phyloP scores from a whole-genome alignment of 2,329 filamentous ascomycete genomes.

The Apiospora rasikravindrae region DNA sequence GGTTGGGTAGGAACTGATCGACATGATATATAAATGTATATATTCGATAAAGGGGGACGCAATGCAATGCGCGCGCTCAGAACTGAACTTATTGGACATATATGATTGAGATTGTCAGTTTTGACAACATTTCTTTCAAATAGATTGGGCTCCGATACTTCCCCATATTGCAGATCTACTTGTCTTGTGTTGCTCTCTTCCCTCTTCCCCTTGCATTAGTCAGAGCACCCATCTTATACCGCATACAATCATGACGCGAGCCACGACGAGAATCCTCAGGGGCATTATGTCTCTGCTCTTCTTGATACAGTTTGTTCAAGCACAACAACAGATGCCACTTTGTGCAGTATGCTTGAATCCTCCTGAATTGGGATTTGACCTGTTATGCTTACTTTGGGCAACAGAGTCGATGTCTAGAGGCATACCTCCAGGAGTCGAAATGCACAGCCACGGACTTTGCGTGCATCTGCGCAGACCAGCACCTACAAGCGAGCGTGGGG shows the following conservation, averaged over 20 bases:
- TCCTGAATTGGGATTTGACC: background rate
- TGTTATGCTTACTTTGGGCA: background rate
- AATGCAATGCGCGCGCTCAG: background rate
- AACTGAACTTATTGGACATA: background rate
- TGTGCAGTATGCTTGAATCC: background rate
- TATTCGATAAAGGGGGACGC: background rate
- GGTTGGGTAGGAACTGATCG: background rate
- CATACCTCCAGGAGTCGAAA: background rate
- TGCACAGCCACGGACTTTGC: background rate
- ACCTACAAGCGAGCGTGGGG: background rate
- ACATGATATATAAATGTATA: too few species aligned
- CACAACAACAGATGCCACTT: background rate
- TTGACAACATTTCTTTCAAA: background rate
- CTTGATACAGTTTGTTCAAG: background rate
- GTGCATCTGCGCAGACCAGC: background rate
- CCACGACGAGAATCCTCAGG: background rate
- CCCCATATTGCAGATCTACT: background rate
- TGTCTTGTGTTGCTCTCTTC: background rate
- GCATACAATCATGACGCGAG: background rate
- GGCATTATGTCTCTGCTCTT: background rate
- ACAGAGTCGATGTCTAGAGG: slow-evolving; percentile 2
- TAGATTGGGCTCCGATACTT: background rate
- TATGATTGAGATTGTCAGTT: background rate
- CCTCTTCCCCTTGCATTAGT: background rate
- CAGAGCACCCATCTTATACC: background rate